These are phyloP conservation scores for Cicer yamashitae DNA, from an alignment of 306 rosid species.

Conservation along the genomic window DNA sequence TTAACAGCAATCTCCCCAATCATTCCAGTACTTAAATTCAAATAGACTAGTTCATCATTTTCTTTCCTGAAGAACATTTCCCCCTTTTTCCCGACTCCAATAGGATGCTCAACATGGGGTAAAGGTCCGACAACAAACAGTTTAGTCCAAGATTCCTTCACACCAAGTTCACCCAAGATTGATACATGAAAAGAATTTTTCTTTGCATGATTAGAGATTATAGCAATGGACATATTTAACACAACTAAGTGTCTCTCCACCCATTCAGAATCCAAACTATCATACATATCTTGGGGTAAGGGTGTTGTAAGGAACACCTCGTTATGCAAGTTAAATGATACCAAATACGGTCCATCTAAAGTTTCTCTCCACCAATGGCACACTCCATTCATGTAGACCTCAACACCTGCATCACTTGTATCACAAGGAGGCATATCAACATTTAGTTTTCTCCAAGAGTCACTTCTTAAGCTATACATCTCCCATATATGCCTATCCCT, in stretches of 20 bases:
- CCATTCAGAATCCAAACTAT: neutral
- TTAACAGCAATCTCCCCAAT: neutral
- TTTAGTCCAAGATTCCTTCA: neutral
- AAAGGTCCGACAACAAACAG: neutral
- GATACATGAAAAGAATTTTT: neutral
- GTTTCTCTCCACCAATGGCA: neutral
- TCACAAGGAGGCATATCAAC: neutral
- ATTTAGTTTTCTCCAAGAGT: neutral
- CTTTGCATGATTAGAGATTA: neutral
- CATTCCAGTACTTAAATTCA: neutral
- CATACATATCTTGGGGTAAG: neutral
- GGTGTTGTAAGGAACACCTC: conserved; percentile 1
- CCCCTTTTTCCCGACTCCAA: neutral
- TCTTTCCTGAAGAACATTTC: neutral
- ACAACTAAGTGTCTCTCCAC: neutral
- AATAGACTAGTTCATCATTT: neutral
- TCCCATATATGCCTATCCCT: neutral
- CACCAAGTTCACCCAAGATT: neutral
- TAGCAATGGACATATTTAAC: conserved; percentile 17
- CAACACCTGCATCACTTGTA: neutral
- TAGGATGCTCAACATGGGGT: neutral
- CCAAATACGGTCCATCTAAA: neutral
- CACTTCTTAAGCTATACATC: conserved; percentile 8
- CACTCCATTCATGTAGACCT: conserved; percentile 1
- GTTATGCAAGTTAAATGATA: neutral